Evolutionary conservation across 176 grass and related monocot species (phyloP).

Genomic region (Oryza meyeriana): DNA sequence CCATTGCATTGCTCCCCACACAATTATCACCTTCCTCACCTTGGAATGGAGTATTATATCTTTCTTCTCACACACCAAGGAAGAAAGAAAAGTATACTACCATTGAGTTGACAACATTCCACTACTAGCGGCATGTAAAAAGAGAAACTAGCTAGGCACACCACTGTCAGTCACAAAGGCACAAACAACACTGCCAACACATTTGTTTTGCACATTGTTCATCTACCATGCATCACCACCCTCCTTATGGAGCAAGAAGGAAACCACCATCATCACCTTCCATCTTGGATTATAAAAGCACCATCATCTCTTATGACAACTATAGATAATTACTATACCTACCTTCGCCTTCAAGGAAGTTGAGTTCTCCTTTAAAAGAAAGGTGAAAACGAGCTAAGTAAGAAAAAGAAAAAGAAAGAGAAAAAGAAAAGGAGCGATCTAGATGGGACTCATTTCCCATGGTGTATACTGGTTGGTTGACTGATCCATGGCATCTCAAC

Average conservation of each 20-base stretch:
- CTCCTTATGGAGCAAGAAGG: neutral
- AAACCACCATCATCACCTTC: neutral
- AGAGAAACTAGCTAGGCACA: neutral
- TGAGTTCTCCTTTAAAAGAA: conserved; percentile 29
- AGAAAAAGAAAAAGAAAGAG: neutral
- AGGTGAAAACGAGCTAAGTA: conserved; percentile 33
- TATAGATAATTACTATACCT: conserved; percentile 79
- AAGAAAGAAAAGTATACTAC: neutral
- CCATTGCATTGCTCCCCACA: neutral
- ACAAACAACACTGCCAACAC: neutral
- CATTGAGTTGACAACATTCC: neutral
- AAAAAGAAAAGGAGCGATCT: neutral
- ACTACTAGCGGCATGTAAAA: neutral
- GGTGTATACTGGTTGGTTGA: conserved; percentile 23
- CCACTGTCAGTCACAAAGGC: neutral
- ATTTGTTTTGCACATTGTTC: conserved; percentile 8
- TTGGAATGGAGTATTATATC: neutral
- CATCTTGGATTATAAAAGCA: conserved; percentile 28
- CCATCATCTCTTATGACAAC: conserved; percentile 32
- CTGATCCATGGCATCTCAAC: neutral
- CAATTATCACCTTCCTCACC: neutral
- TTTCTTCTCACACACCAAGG: conserved; percentile 8
- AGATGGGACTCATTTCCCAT: conserved; percentile 37
- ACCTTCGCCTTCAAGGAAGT: conserved; percentile 54
- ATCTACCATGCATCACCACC: conserved; percentile 9